phyloP scores from a whole-genome alignment of 2,329 filamentous ascomycete species.

The Trichoderma endophyticum region DNA sequence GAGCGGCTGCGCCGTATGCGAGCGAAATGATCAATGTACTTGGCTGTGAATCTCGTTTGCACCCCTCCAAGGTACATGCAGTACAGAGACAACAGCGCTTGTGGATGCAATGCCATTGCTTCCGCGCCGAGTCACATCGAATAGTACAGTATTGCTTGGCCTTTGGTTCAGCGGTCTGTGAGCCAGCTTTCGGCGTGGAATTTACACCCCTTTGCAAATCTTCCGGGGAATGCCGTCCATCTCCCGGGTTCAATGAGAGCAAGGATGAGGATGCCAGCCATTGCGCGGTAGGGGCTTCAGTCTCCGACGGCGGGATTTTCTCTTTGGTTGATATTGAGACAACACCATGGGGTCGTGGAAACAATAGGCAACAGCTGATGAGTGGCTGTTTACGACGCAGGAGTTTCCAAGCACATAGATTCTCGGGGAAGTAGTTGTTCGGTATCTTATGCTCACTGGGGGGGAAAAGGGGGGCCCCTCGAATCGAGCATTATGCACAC shows the following conservation, averaged over 20 bases:
- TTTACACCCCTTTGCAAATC: neutral
- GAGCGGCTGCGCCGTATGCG: neutral
- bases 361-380: neutral
- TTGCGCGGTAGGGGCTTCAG: neutral
- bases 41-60: neutral
- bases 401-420: neutral
- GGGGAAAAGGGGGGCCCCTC: neutral
- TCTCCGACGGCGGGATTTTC: neutral
- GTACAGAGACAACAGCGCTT: neutral
- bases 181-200: neutral
- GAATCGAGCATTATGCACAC: neutral
- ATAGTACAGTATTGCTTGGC: too few species aligned
- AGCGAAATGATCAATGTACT: neutral
- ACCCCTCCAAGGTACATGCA: neutral
- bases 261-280: neutral
- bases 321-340: neutral
- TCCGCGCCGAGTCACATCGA: neutral
- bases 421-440: neutral
- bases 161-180: neutral
- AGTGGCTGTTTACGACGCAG: neutral
- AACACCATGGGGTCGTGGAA: neutral
- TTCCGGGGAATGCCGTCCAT: neutral
- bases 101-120: neutral
- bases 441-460: neutral
- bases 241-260: neutral